Evolutionary conservation across 257 asterid genomes (phyloP).

Genomic region (Knoxia roxburghii): DNA sequence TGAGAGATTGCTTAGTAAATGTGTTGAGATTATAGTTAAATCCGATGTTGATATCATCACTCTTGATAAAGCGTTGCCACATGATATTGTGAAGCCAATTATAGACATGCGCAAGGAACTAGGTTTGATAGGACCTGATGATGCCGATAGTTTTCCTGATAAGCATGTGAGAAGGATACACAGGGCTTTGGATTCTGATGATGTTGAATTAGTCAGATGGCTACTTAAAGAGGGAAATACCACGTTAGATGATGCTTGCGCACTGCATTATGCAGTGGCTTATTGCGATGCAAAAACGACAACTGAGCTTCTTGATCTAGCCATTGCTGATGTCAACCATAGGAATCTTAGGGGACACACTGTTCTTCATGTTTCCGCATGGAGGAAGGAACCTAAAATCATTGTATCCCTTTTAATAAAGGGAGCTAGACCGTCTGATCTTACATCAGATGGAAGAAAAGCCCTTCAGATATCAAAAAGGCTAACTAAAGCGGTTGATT

Average conservation of each 20-base stretch:
- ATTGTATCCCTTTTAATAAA: slow-evolving; percentile 83
- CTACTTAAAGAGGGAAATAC: slow-evolving; percentile 81
- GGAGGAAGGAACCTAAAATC: slow-evolving; percentile 89
- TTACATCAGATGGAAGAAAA: slow-evolving; percentile 83
- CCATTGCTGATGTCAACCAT: slow-evolving; percentile 80
- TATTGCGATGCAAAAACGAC: slow-evolving; percentile 93
- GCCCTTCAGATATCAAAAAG: slow-evolving; percentile 91
- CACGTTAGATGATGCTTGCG: slow-evolving; percentile 74
- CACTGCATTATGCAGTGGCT: slow-evolving; percentile 94
- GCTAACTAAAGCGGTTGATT: slow-evolving; percentile 73
- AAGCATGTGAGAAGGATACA: slow-evolving; percentile 85
- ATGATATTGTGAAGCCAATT: slow-evolving; percentile 54
- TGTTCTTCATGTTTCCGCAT: slow-evolving; percentile 94
- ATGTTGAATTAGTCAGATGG: slow-evolving; percentile 89
- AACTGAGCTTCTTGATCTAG: slow-evolving; percentile 81
- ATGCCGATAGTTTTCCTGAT: slow-evolving; percentile 45
- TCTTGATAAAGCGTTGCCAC: slow-evolving; percentile 73
- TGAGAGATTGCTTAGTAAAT: slow-evolving; percentile 49
- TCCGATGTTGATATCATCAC: slow-evolving; percentile 78
- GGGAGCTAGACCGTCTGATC: slow-evolving; percentile 94
- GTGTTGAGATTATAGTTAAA: slow-evolving; percentile 64
- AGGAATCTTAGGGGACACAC: slow-evolving; percentile 79
- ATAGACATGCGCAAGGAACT: slow-evolving; percentile 49
- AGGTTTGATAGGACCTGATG: slow-evolving; percentile 48
- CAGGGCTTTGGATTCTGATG: slow-evolving; percentile 93